Percentiles rank a stretch among this genome's conserved stretches.
phyloP scores from a whole-genome alignment of 257 asterid genomes.

The Nicotiana tomentosiformis region DNA sequence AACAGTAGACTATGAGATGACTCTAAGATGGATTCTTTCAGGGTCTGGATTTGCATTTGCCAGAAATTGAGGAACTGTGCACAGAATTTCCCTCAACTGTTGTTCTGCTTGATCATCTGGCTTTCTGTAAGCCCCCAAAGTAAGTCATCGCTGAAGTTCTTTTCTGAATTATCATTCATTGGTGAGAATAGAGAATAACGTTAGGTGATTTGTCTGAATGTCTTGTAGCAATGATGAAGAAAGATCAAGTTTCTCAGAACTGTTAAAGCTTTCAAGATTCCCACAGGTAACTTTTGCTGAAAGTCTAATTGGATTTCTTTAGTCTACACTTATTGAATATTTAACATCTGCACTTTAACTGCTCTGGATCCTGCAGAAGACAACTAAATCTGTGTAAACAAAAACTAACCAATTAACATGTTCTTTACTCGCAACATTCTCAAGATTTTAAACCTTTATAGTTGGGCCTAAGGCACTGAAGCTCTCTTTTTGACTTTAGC shows the following conservation, averaged over 20 bases:
- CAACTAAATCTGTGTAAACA: too few relatives aligned
- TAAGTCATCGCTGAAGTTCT: constrained; percentile 29
- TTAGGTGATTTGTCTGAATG: background rate
- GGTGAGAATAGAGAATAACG: background rate
- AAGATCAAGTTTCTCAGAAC: constrained; percentile 36
- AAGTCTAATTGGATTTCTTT: background rate
- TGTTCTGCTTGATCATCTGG: constrained; percentile 72
- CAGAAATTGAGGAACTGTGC: constrained; percentile 73
- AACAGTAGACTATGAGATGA: background rate
- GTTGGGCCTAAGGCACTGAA: background rate
- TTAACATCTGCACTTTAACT: background rate
- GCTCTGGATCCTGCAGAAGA: background rate
- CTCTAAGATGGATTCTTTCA: constrained; percentile 17
- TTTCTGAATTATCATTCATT: background rate
- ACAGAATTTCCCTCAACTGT: constrained; percentile 67
- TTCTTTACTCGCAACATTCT: background rate
- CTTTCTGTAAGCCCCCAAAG: constrained; percentile 83
- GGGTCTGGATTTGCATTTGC: constrained; percentile 71
- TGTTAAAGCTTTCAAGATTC: constrained; percentile 64
- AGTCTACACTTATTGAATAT: background rate
- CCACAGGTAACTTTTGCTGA: constrained; percentile 48
- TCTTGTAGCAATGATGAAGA: constrained; percentile 49
- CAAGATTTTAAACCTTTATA: background rate
- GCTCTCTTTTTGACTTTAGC: background rate
- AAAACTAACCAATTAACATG: background rate